These are phyloP conservation scores for Eucalyptus polyanthemos DNA, from an alignment of 345 rosid genomes.

Conservation along the genomic window DNA sequence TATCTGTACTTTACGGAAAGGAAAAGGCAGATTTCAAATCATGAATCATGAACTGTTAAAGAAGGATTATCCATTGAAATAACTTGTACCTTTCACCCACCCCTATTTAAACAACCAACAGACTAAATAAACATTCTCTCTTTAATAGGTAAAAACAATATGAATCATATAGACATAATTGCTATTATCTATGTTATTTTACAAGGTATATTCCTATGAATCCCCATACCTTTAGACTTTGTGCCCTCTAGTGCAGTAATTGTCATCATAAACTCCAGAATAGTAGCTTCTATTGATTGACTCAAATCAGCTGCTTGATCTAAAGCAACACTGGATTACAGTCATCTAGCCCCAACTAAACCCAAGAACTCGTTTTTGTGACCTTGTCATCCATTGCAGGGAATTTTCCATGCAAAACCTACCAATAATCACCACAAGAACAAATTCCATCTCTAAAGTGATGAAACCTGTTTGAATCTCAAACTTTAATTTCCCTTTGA, in stretches of 20 bases:
- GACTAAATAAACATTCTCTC: not conserved
- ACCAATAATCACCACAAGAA: too few species aligned
- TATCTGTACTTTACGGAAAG: not conserved
- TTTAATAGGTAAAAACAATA: not conserved
- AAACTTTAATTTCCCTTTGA: constrained; percentile 58
- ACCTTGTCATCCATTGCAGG: too few species aligned
- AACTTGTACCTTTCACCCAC: not conserved
- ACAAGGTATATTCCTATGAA: not conserved
- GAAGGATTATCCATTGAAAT: not conserved
- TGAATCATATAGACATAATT: not conserved
- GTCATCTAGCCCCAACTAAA: too few species aligned
- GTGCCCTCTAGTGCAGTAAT: not conserved
- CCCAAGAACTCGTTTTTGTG: too few species aligned
- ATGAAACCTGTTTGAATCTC: constrained; percentile 88
- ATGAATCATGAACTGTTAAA: not conserved
- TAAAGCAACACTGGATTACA: too few species aligned
- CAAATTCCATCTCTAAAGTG: constrained; percentile 43
- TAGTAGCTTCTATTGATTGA: not conserved
- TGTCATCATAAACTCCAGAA: not conserved
- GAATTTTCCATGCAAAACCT: too few species aligned
- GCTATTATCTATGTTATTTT: not conserved
- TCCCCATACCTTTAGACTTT: not conserved
- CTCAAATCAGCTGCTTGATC: too few species aligned
- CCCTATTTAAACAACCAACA: not conserved
- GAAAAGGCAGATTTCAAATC: not conserved